Base-by-base conservation (phyloP, 192 early-diverging fungal species). In the Coemansia sp. region DNA sequence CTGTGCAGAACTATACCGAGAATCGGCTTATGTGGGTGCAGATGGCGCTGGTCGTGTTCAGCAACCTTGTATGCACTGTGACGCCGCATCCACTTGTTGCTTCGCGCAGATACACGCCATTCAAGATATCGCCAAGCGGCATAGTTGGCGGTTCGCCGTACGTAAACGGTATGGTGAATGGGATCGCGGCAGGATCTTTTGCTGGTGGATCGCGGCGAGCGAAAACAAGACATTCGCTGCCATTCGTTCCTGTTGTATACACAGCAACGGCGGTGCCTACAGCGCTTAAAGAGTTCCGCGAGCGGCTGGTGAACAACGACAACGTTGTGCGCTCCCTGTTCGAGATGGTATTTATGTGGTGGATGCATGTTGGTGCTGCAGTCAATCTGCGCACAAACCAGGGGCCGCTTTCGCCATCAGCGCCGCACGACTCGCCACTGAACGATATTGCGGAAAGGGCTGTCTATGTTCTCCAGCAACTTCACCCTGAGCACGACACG, bases 391-490 rank as follows among this genome's bases (percentile, higher is more conserved):
- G 43, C 58, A 56, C 53, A 34, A 29, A 56, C 53, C 31, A 29
- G 58, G 46, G 55, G 26, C 57, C 20, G 63, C 28, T 42, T 37
- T 42, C 59, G 42, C 66, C 18, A 33, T 42, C 42, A n/a, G 57
- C 55, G n/a, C 52, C 34, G 46, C 30, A 60, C 45, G 73, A 81
- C 45, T 67, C 69, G 66, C 74, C 73, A 25, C 35, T 76, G 56
- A 58, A 51, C 56, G 79, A 81, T 20, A 63, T 81, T 45, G 79
- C 79, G 8, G 79, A 81, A 63, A 68, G 79, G 6, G 79, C 79
- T 3, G 64, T 81, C 51, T 70, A 72, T 42, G 71, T 81, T 25
- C 61, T 81, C 46, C 79, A 81, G 66, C 60, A 71, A 26, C 46
- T 81, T 52, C 79, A 81, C 31, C 73, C 74, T 0, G 79, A 70